phyloP scores from a whole-genome alignment of 2,329 filamentous ascomycete genomes.

The Colletotrichum tropicale region DNA sequence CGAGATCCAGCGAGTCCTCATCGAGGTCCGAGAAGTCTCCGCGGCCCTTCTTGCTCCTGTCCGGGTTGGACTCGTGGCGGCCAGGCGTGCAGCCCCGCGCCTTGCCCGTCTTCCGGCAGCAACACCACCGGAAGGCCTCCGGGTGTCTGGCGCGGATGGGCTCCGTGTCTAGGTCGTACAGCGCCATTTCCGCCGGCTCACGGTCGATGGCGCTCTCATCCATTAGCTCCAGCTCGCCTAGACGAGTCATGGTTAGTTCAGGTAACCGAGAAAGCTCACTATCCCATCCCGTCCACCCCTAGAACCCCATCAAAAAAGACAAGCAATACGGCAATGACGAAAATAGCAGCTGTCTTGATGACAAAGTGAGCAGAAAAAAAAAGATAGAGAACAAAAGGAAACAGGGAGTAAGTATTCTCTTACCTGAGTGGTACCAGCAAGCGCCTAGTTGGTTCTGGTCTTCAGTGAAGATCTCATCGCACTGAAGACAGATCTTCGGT shows the following conservation, averaged over 20 bases:
- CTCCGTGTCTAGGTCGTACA: slow-evolving; percentile 19
- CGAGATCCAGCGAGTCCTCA: slow-evolving; percentile 9
- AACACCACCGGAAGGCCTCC: slow-evolving; percentile 21
- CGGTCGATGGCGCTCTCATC: slow-evolving; percentile 15
- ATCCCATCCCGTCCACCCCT: background rate
- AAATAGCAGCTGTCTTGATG: background rate
- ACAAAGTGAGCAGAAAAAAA: background rate
- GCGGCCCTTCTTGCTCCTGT: slow-evolving; percentile 18
- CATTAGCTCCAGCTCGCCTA: slow-evolving; percentile 18
- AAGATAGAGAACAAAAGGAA: background rate
- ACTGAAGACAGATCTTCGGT: slow-evolving; percentile 20
- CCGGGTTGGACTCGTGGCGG: slow-evolving; percentile 19
- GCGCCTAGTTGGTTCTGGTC: slow-evolving; percentile 15
- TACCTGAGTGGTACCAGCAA: slow-evolving; percentile 20
- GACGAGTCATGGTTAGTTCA: background rate
- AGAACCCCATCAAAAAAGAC: background rate
- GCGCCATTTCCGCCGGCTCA: background rate
- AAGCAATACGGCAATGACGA: background rate
- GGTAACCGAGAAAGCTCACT: background rate
- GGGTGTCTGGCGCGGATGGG: slow-evolving; percentile 14
- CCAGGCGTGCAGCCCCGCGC: slow-evolving; percentile 13
- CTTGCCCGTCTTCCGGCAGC: slow-evolving; percentile 8
- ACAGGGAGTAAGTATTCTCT: background rate
- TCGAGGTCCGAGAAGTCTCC: slow-evolving; percentile 14
- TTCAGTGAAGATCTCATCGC: slow-evolving; percentile 20